Conservation (phyloP, 257 asterid genomes). For the Prunella vulgaris region DNA sequence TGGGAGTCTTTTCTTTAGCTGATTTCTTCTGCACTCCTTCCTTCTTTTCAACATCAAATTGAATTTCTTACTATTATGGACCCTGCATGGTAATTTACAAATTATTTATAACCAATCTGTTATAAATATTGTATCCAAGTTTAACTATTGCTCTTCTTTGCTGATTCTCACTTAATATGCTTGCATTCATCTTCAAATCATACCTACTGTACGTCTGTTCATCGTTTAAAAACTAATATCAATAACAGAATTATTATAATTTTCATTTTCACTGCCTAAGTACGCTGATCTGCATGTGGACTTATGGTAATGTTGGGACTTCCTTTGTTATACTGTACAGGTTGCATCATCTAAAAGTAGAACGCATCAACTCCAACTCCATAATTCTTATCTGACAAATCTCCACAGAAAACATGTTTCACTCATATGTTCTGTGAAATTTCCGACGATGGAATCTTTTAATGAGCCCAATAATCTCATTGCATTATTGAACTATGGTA, state of each 20-base stretch:
- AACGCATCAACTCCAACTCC: conserved; percentile 19
- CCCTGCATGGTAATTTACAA: not conserved
- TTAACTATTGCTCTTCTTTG: not conserved
- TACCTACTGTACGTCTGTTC: not conserved
- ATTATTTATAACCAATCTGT: not conserved
- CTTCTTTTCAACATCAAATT: not conserved
- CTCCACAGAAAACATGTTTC: conserved; percentile 23
- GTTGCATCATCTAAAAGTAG: conserved; percentile 20
- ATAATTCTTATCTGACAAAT: conserved; percentile 12
- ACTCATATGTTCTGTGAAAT: conserved; percentile 29
- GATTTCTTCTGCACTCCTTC: not conserved
- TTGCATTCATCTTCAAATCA: not conserved
- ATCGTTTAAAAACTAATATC: not conserved
- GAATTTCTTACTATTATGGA: not conserved
- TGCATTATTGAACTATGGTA: conserved; percentile 21
- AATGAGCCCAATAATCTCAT: conserved; percentile 31
- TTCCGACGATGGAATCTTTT: conserved; percentile 31
- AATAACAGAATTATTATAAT: not conserved
- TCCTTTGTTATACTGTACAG: conserved; percentile 26
- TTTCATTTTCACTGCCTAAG: not conserved
- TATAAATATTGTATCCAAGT: not conserved
- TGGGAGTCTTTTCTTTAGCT: not conserved
- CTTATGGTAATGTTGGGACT: not conserved
- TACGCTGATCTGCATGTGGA: not conserved
- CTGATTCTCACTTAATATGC: not conserved